phyloP scores from a whole-genome alignment of 176 grass and related monocot genomes.

The Pontederia paniculata region DNA sequence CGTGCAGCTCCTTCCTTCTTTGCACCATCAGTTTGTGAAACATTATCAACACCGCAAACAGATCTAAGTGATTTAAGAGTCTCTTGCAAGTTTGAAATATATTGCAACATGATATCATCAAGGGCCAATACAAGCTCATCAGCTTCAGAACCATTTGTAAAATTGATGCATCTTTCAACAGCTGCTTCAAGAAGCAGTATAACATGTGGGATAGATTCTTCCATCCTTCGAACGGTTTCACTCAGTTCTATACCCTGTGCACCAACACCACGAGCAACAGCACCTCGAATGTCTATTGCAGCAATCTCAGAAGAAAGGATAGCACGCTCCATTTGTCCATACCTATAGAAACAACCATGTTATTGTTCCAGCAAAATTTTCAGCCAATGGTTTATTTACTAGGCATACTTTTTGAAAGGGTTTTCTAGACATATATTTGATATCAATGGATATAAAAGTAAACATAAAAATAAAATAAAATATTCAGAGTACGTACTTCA shows the following conservation, averaged over 20 bases:
- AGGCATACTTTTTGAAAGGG: too few species aligned
- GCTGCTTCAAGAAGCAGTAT: conserved; percentile 88
- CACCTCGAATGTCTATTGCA: conserved; percentile 80
- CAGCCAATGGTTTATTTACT: too few species aligned
- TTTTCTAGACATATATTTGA: too few species aligned
- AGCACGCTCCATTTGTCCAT: conserved; percentile 89
- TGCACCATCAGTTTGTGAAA: conserved; percentile 31
- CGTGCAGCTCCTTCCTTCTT: conserved; percentile 53
- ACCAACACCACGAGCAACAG: conserved; percentile 71
- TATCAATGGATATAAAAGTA: background rate
- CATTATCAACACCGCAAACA: conserved; percentile 73
- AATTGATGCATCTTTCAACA: conserved; percentile 87
- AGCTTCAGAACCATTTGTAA: conserved; percentile 88
- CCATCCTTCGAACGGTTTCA: conserved; percentile 96
- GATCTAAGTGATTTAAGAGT: conserved; percentile 78
- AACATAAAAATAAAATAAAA: background rate
- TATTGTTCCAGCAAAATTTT: background rate
- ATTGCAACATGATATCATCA: conserved; percentile 87
- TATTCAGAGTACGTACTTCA: conserved; percentile 38
- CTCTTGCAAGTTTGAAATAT: conserved; percentile 88
- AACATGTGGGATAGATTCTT: conserved; percentile 93
- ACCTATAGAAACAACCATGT: conserved; percentile 36
- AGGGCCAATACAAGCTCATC: conserved; percentile 82
- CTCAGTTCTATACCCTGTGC: conserved; percentile 98
- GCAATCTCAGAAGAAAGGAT: conserved; percentile 81